Evolutionary conservation across 805 yeast genomes (phyloP).

Genomic region (Yarrowia sp.): DNA sequence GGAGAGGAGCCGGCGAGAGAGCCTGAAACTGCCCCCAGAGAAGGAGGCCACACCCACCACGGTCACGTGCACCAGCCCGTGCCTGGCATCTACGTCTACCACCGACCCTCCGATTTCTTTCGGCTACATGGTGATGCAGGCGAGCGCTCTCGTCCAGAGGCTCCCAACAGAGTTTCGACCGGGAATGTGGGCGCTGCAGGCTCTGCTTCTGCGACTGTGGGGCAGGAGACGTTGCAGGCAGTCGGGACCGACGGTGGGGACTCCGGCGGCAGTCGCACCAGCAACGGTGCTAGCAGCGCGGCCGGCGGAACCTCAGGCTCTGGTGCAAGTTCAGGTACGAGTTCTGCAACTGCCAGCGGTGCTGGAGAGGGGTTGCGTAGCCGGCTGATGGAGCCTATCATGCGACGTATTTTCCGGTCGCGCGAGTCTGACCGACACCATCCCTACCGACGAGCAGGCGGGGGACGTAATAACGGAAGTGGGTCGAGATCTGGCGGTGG

Average conservation of each 20-base stretch:
- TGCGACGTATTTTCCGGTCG: constrained; percentile 24
- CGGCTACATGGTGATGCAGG: constrained; percentile 23
- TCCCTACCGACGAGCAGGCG: constrained; percentile 8
- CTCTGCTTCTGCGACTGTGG: constrained; percentile 27
- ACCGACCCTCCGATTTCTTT: constrained; percentile 29
- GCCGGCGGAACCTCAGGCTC: background rate
- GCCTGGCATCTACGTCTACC: constrained; percentile 28
- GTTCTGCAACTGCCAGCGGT: background rate
- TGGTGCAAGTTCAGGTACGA: background rate
- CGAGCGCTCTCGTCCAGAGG: background rate
- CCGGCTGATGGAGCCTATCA: constrained; percentile 32
- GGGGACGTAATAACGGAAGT: background rate
- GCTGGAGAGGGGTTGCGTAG: constrained; percentile 20
- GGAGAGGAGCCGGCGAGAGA: background rate
- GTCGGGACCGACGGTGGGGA: constrained; percentile 39
- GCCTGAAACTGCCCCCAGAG: background rate
- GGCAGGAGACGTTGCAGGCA: constrained; percentile 36
- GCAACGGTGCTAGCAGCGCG: constrained; percentile 3
- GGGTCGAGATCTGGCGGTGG: constrained; percentile 2
- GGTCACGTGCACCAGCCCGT: constrained; percentile 18
- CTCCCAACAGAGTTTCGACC: constrained; percentile 21
- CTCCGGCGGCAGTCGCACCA: constrained; percentile 29
- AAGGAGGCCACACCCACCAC: background rate
- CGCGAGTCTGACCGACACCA: constrained; percentile 20
- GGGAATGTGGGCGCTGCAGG: constrained; percentile 31